These are phyloP conservation scores for Boletus semigastroideus DNA, from an alignment of 1,284 basidiomycete species.

Conservation along the genomic window DNA sequence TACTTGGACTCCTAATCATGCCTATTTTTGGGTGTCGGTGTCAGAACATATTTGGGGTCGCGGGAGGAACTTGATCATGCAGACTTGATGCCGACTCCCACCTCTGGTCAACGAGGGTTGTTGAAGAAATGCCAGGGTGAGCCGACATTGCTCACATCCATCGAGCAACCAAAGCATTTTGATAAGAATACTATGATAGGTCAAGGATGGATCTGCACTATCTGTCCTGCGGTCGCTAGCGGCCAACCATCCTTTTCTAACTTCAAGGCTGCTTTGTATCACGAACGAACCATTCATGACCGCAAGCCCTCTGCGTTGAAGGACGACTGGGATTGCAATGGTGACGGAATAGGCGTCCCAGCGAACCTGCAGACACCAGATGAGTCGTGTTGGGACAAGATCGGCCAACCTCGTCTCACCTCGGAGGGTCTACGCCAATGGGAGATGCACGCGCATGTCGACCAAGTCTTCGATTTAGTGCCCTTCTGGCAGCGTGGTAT, in stretches of 20 bases:
- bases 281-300: constrained; percentile 21
- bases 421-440: constrained; percentile 43
- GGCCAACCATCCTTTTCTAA: constrained; percentile 16
- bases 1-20: constrained; percentile 3
- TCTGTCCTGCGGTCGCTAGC: constrained; percentile 13
- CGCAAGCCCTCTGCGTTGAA: constrained; percentile 22
- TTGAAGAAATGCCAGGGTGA: constrained; percentile 27
- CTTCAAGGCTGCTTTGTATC: constrained; percentile 20
- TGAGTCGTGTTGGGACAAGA: constrained; percentile 18
- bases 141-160: not conserved
- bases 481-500: constrained; percentile 56
- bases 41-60: constrained; percentile 21
- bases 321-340: constrained; percentile 15
- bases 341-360: not conserved
- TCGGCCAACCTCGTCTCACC: constrained; percentile 31
- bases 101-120: constrained; percentile 18
- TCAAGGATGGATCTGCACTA: constrained; percentile 25
- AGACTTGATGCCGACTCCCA: constrained; percentile 23
- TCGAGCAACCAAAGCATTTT: not conserved
- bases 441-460: constrained; percentile 52
- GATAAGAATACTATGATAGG: constrained; percentile 5
- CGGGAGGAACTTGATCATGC: constrained; percentile 9
- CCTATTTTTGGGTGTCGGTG: constrained; percentile 17
- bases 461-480: constrained; percentile 47
- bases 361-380: constrained; percentile 13